Evolutionary conservation across 2,329 filamentous ascomycete species (phyloP), one percentile per base, ranked within the genome.

Genomic region (Teratosphaeria viscida): DNA sequence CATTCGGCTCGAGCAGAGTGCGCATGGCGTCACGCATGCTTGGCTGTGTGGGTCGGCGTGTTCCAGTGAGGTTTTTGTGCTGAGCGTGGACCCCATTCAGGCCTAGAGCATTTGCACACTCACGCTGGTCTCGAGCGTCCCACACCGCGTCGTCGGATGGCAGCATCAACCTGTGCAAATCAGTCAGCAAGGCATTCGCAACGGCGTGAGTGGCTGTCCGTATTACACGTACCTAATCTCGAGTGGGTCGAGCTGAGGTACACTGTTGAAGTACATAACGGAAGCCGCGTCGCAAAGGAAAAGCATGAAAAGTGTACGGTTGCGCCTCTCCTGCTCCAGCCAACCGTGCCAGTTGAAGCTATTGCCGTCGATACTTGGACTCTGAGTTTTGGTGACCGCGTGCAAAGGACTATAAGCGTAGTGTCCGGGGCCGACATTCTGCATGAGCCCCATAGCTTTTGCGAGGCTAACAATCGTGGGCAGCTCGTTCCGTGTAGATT

Each of bases 111-210:
- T 82, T 78, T 26, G 84, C 84, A 69, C 87, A 90, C 43, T 84
- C 81, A 16, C 79, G 72, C 5, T 77, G 72, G 47, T 78, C 81
- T 35, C 74, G 76, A 3, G 87, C 87, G 65, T 90, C 87, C 87
- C 87, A 90, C 2, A 85, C 83, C 16, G 85, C 85, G 71, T 90
- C 88, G 65, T 90, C 87, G 14, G 82, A 81, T 8, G 88, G 87
- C 5, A 91, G 75, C n/a, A 86, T 85, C 43, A 90, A 72, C 34
- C 43, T 49, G 43, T 19, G 43, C 16, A 49, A 49, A 23, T 6
- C 8, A 10, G 43, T 49, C 16, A 49, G 43, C 43, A 49, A 23
- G 19, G 37, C 19, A 10, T n/a, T 49, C 23, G 16, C 19, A 23
- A 49, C 19, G 43, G n/a, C n/a, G 1, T 32, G 29, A 7, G 29